phyloP scores from a whole-genome alignment of 129 eudicot genomes.

The Centrapalus pauciflorus region DNA sequence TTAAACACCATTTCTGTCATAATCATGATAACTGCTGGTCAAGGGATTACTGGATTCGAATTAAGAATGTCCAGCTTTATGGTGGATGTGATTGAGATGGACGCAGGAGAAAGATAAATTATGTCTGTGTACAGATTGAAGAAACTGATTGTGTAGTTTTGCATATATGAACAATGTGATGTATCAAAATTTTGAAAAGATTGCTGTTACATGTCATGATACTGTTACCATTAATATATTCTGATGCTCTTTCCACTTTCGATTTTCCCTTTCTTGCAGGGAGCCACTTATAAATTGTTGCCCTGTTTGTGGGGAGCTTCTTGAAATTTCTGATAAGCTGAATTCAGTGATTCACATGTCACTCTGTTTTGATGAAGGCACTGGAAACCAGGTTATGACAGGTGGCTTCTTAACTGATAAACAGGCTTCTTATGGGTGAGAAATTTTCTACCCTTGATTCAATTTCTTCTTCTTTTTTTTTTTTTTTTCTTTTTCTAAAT shows the following conservation, averaged over 20 bases:
- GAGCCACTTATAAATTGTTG: constrained; percentile 81
- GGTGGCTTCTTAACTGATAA: constrained; percentile 93
- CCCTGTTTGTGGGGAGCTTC: constrained; percentile 89
- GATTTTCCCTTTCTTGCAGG: constrained; percentile 44
- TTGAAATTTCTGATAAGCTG: constrained; percentile 53
- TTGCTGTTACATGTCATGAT: background rate
- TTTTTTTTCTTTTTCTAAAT: background rate
- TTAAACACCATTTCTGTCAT: background rate
- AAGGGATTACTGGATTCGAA: background rate
- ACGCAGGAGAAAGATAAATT: background rate
- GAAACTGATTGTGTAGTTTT: background rate
- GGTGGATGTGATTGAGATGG: background rate
- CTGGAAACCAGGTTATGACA: constrained; percentile 81
- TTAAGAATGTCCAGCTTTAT: background rate
- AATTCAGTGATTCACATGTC: constrained; percentile 81
- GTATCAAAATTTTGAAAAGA: background rate
- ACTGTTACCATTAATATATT: background rate
- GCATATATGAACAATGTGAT: background rate
- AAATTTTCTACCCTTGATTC: background rate
- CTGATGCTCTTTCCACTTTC: constrained; percentile 1
- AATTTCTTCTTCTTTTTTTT: background rate
- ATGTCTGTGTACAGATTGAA: background rate
- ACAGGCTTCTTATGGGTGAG: constrained; percentile 91
- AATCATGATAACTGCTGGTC: background rate
- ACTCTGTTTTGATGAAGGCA: constrained; percentile 94